These are phyloP conservation scores for Aquilaria yunnanensis DNA, from an alignment of 345 rosid genomes.

Conservation along the genomic window DNA sequence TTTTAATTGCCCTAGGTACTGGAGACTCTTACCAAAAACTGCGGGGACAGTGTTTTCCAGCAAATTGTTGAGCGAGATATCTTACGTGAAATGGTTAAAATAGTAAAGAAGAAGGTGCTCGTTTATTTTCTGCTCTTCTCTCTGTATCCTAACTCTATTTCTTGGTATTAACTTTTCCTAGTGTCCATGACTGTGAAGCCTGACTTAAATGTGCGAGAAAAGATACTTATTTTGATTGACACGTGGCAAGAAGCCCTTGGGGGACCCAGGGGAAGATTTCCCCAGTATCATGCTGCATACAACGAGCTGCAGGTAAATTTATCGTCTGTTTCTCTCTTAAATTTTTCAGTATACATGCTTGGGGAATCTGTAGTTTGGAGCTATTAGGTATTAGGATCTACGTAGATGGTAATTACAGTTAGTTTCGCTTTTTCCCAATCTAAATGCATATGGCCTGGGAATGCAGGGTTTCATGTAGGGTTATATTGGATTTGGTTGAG, in stretches of 20 bases:
- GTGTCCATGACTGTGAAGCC: slow-evolving; percentile 52
- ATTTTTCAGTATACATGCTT: no score
- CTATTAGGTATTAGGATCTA: no score
- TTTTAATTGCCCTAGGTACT: slow-evolving; percentile 38
- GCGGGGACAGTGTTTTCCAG: slow-evolving; percentile 81
- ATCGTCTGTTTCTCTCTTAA: no score
- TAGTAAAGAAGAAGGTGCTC: slow-evolving; percentile 93
- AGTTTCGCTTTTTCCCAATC: no score
- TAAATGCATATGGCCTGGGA: no score
- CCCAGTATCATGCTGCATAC: no score
- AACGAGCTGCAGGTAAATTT: no score
- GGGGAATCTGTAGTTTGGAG: no score
- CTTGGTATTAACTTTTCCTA: slow-evolving; percentile 1
- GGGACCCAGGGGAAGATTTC: no score
- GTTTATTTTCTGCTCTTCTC: slow-evolving; percentile 6
- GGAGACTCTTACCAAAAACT: slow-evolving; percentile 95
- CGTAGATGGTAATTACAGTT: no score
- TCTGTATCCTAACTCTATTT: slow-evolving; percentile 9
- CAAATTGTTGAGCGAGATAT: slow-evolving; percentile 89
- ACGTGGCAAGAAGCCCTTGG: slow-evolving; percentile 32
- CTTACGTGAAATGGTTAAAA: slow-evolving; percentile 93
- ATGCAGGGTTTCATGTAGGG: no score
- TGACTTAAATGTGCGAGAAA: slow-evolving; percentile 86
- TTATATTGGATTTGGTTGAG: no score
- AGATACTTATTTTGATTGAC: slow-evolving; percentile 61